These are phyloP conservation scores for Elymus sibiricus DNA, from an alignment of 176 grass and related monocot species.

Conservation along the genomic window DNA sequence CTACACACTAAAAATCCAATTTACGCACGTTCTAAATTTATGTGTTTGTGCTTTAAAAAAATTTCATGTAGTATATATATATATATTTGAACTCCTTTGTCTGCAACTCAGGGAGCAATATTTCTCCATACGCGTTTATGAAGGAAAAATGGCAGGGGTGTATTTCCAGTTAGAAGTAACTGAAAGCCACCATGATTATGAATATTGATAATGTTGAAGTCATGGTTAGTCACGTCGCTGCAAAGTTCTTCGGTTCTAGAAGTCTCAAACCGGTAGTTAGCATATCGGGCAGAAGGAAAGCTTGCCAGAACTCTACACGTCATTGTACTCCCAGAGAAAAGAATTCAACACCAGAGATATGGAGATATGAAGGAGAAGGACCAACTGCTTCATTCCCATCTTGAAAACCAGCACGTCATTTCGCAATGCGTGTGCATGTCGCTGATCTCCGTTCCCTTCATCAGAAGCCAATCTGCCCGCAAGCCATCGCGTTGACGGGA, in stretches of 20 bases:
- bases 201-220: neutral
- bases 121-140: neutral
- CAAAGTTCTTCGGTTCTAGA: neutral
- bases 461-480: neutral
- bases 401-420: neutral
- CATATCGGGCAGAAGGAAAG: neutral
- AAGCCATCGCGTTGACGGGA: no score
- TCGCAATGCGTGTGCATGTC: neutral
- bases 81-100: no score
- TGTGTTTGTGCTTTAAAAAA: no score
- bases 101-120: neutral
- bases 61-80: no score
- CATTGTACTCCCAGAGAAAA: neutral
- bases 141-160: neutral
- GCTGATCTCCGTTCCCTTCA: neutral
- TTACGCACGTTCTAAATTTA: no score
- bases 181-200: neutral
- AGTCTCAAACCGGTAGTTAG: slow-evolving; percentile 13
- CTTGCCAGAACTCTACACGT: neutral
- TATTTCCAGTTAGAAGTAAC: neutral
- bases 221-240: neutral
- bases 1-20: no score
- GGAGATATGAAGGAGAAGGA: neutral
- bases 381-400: neutral
- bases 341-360: neutral